Evolutionary conservation across 208 protist species (phyloP), one percentile per base, ranked within the genome.

Genomic region (Trypanosoma vivax): DNA sequence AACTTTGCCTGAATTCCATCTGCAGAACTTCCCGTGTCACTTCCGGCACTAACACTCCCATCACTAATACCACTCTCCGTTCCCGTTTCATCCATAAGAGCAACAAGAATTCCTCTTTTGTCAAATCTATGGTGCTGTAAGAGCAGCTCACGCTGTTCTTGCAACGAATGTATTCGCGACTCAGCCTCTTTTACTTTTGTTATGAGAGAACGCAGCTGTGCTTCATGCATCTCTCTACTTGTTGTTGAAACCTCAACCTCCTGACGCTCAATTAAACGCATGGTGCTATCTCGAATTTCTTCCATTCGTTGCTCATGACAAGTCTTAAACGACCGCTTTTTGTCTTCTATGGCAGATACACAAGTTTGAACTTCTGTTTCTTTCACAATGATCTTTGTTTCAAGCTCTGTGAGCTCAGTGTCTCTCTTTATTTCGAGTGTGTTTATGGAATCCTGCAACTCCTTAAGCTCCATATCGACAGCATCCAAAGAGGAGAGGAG

Each of bases 401-500:
- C 75, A 11, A 88, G 49, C 25, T 73, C 56, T 16, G 73, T 66
- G 37, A 88, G 60, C 46, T 80, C 79, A 2, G 65, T 52, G 37
- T 88, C 79, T 61, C 78, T 59, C 47, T 72, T 76, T 47, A 83
- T 69, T 43, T 74, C 50, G 23, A 67, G 66, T 6, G 48, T 69
- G 19, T 76, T 69, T 14, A 88, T 37, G 10, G 57, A 50, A 27
- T 60, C 60, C 6, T 76, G 23, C 21, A 76, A 39, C 13, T 65
- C 58, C 30, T 60, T 38, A 37, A 73, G 38, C 57, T 88, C 79
- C 60, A 68, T 58, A 29, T 74, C 79, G 27, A 83, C 37, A 10
- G 75, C 71, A 34, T 73, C 64, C 29, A 83, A 42, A 0, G 74
- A 73, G 9, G 62, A 50, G 24, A 69, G 58, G 29, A 85, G 60